Conservation (phyloP, 495 filamentous ascomycete species). For the Talaromyces liani region DNA sequence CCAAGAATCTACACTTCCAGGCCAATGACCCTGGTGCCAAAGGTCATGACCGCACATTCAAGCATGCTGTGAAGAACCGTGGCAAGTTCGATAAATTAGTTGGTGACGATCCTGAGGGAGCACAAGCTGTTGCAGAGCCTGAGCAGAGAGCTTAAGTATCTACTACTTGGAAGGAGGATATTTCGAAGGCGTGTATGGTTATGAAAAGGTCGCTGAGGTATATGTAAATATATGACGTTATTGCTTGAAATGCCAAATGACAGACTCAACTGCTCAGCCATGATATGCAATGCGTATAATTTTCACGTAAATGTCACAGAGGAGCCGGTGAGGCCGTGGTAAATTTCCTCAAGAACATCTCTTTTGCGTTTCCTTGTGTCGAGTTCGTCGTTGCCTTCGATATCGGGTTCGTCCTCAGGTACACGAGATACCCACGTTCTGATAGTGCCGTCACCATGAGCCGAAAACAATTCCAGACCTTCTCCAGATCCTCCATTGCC, state of each 20-base stretch:
- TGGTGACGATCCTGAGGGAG: background rate
- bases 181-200: background rate
- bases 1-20: conserved; percentile 35
- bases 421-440: conserved; percentile 47
- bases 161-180: background rate
- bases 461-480: conserved; percentile 43
- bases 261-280: background rate
- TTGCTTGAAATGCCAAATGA: background rate
- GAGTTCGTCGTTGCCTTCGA: conserved; percentile 30
- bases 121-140: background rate
- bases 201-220: background rate
- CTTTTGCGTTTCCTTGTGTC: conserved; percentile 43
- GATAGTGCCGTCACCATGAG: conserved; percentile 45
- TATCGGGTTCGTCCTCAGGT: conserved; percentile 45
- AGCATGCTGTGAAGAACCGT: conserved; percentile 23
- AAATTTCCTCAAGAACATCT: conserved; percentile 42
- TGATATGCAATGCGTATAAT: background rate
- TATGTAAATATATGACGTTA: background rate
- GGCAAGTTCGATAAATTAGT: background rate
- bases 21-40: conserved; percentile 26
- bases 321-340: conserved; percentile 27
- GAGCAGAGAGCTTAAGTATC: conserved; percentile 4
- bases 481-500: conserved; percentile 41
- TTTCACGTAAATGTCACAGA: conserved; percentile 21
- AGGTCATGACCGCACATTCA: conserved; percentile 29